These are phyloP conservation scores for Phlebiopsis flavidoalba DNA, from an alignment of 768 basidiomycete species.

Conservation along the genomic window DNA sequence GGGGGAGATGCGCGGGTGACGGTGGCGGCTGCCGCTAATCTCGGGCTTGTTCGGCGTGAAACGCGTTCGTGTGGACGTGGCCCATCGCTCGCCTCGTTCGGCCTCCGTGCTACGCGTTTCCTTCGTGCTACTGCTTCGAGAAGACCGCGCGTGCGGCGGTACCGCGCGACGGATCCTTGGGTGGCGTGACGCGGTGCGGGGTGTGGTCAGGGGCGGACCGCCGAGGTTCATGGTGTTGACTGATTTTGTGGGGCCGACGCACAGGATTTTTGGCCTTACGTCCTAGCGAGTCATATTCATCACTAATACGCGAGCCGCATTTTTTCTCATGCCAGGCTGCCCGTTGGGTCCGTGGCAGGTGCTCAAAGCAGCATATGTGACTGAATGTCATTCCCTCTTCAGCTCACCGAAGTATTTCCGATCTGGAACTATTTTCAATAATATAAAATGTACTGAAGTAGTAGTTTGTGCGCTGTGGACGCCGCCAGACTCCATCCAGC, in stretches of 20 bases:
- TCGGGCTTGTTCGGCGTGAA: not conserved
- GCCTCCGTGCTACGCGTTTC: no score
- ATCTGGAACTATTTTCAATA: no score
- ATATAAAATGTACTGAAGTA: no score
- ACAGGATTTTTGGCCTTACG: not conserved
- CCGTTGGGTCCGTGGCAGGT: not conserved
- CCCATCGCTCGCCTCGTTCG: not conserved
- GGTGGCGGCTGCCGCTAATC: not conserved
- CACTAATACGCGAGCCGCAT: not conserved
- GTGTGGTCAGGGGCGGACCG: not conserved
- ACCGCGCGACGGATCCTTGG: not conserved
- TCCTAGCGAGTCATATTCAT: no score
- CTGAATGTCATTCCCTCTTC: no score
- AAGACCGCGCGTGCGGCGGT: no score
- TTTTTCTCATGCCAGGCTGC: conserved; percentile 7
- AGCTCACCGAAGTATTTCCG: no score
- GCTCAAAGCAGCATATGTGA: not conserved
- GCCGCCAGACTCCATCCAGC: no score
- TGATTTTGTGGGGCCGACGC: not conserved
- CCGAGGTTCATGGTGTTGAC: not conserved
- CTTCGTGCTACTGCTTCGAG: no score
- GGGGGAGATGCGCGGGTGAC: no score
- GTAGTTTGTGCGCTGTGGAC: no score
- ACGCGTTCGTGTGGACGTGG: not conserved
- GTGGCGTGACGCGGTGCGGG: no score